Percentiles rank a stretch among this genome's conserved stretches.
Conservation (phyloP, 352 stramenopile genomes). For the Globisporangium nagaii region DNA sequence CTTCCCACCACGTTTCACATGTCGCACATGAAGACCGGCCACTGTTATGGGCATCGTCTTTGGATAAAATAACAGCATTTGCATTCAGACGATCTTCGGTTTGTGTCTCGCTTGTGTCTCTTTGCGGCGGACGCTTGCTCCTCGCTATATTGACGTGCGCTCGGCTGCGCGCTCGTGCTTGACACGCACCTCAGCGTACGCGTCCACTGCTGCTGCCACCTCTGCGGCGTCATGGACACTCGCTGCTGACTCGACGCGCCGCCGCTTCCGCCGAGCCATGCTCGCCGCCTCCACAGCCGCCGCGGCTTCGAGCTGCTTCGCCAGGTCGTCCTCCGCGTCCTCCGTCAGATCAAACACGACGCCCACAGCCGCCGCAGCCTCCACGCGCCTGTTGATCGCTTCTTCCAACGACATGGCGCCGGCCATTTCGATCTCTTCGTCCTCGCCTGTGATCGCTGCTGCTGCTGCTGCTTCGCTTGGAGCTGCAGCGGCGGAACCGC, state of each 20-base stretch:
- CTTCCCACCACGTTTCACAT: too few species aligned
- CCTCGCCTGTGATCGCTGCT: background rate
- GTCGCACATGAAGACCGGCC: too few species aligned
- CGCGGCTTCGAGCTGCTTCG: slow-evolving; percentile 24
- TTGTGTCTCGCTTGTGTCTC: too few species aligned
- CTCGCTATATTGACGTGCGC: background rate
- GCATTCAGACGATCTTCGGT: too few species aligned
- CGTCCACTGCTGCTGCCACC: background rate
- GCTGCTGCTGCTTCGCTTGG: background rate
- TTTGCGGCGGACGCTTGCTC: too few species aligned
- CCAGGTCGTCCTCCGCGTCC: slow-evolving; percentile 34
- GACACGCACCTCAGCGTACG: slow-evolving; percentile 2
- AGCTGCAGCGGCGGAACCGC: slow-evolving; percentile 1
- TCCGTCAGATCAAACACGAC: slow-evolving; percentile 69
- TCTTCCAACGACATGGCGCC: slow-evolving; percentile 71
- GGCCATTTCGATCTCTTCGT: slow-evolving; percentile 66
- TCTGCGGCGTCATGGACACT: background rate
- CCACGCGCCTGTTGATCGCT: slow-evolving; percentile 52
- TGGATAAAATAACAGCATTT: too few species aligned
- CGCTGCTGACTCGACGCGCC: slow-evolving; percentile 9
- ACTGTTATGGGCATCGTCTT: too few species aligned
- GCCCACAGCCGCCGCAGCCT: slow-evolving; percentile 41
- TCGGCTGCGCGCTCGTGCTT: slow-evolving; percentile 5
- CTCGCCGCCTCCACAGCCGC: slow-evolving; percentile 9
- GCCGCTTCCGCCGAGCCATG: slow-evolving; percentile 25